Evolutionary conservation across 2,329 filamentous ascomycete genomes (phyloP).

Genomic region (Ophiocordyceps unilateralis): DNA sequence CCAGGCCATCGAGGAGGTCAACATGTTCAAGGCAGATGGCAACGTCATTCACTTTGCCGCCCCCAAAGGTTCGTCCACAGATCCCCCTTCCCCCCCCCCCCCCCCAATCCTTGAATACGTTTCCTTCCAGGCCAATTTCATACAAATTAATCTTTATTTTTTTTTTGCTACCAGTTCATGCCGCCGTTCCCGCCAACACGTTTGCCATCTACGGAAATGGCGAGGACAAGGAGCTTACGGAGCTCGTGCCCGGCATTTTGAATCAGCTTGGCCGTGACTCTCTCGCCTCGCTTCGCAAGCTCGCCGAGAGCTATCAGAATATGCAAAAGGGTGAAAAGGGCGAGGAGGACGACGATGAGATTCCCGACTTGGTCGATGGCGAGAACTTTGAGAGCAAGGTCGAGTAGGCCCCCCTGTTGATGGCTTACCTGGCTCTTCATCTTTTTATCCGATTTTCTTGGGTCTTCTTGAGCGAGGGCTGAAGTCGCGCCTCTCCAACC

Average conservation of each 20-base stretch:
- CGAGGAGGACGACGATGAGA: conserved; percentile 72
- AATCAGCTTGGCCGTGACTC: conserved; percentile 99
- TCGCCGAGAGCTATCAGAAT: conserved; percentile 98
- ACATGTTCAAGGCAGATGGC: conserved; percentile 99
- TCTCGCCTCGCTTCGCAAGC: conserved; percentile 90
- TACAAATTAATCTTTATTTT: too few relatives aligned
- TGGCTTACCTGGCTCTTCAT: not conserved
- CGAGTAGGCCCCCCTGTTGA: conserved; percentile 43
- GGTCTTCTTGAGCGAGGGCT: not conserved
- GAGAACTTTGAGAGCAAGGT: conserved; percentile 98
- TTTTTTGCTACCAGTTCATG: conserved; percentile 80
- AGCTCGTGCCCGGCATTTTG: conserved; percentile 96
- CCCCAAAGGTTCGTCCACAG: conserved; percentile 83
- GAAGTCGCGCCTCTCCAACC: not conserved
- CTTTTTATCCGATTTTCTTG: not conserved
- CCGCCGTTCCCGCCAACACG: conserved; percentile 92
- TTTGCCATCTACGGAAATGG: conserved; percentile 98
- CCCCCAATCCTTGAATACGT: not conserved
- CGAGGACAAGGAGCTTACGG: conserved; percentile 99
- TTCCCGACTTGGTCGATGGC: conserved; percentile 89
- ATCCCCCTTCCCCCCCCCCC: not conserved
- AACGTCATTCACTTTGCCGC: conserved; percentile 99
- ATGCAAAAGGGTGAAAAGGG: conserved; percentile 87
- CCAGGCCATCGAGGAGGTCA: conserved; percentile 98
- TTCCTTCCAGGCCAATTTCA: not conserved